Percentiles rank a stretch among this genome's conserved stretches.
Evolutionary conservation across 306 rosid species (phyloP).

Genomic region (Lathyrus aphaca): DNA sequence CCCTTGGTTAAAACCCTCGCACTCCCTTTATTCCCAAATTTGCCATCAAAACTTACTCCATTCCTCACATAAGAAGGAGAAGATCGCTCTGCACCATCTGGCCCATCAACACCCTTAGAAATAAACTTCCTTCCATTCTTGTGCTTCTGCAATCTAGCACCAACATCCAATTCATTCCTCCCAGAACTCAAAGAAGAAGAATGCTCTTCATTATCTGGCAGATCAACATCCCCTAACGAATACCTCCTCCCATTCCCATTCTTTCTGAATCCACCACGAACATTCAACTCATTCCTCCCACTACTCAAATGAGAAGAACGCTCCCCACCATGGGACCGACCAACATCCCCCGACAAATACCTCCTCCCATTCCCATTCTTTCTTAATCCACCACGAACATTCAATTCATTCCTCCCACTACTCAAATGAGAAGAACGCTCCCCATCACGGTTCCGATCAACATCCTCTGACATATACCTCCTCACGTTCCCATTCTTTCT

Average conservation of each 20-base stretch:
- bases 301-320: slow-evolving; percentile 31
- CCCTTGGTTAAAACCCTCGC: slow-evolving; percentile 37
- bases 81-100: slow-evolving; percentile 36
- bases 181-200: slow-evolving; percentile 29
- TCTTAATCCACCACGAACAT: slow-evolving; percentile 39
- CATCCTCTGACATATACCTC: slow-evolving; percentile 34
- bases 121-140: slow-evolving; percentile 28
- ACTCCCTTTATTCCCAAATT: slow-evolving; percentile 42
- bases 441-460: slow-evolving; percentile 17
- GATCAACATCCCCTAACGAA: slow-evolving; percentile 24
- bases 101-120: slow-evolving; percentile 21
- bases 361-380: slow-evolving; percentile 31
- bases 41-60: slow-evolving; percentile 40
- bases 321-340: slow-evolving; percentile 31
- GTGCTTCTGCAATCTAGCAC: slow-evolving; percentile 36
- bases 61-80: slow-evolving; percentile 33
- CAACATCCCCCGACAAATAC: slow-evolving; percentile 9
- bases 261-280: slow-evolving; percentile 36
- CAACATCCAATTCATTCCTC: slow-evolving; percentile 37
- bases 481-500: slow-evolving; percentile 43
- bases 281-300: slow-evolving; percentile 18
- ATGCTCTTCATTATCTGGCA: slow-evolving; percentile 20
- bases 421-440: slow-evolving; percentile 30
- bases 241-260: slow-evolving; percentile 43
- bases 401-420: slow-evolving; percentile 35